Evolutionary conservation across 1,284 basidiomycete species (phyloP), one percentile per base, ranked within the genome.

Genomic region (Tilletia indica): DNA sequence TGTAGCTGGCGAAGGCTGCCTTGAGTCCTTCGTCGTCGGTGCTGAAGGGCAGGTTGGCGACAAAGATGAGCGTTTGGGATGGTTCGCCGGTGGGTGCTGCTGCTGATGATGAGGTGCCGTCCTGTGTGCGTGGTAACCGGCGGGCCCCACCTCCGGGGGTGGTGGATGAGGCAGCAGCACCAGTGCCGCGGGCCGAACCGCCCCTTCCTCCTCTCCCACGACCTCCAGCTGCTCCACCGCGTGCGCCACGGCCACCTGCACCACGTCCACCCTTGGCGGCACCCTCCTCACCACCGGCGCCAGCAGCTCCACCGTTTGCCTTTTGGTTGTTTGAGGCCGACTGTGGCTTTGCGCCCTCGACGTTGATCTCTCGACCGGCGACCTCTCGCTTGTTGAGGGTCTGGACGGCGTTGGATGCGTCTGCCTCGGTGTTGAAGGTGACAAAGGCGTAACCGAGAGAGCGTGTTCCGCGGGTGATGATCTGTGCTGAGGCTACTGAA

Each of bases 381-480:
- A 82, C 73, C 36, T 81, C 77, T 39, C 76, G 74, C 74, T 82
- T 80, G 80, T 82, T 76, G 71, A 82, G 74, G 12, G 73, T 69
- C 63, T 75, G 67, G 56, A 80, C 75, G 51, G 80, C 80, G 51
- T 76, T 79, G 67, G 78, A 69, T 38, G 80, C 80, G 68, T 79
- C 79, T 25, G 75, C 71, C 54, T 78, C 77, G 69, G 79, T 73
- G 71, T 76, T 68, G 69, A 77, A 82, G 69, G 80, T 81, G 70
- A 82, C 79, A 67, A 82, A 82, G 36, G 80, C 79, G 58, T 82
- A 82, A 36, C 80, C 80, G 68, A 81, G 77, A 12, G 79, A 80
- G 67, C 80, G 80, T 63, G 79, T 80, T 71, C 80, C 80, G 71
- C 80, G 78, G 39, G 75, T 81, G 76, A 82, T 81, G 75, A 82